Conservation (phyloP, 306 rosid species). For the Mimosa bimucronata region DNA sequence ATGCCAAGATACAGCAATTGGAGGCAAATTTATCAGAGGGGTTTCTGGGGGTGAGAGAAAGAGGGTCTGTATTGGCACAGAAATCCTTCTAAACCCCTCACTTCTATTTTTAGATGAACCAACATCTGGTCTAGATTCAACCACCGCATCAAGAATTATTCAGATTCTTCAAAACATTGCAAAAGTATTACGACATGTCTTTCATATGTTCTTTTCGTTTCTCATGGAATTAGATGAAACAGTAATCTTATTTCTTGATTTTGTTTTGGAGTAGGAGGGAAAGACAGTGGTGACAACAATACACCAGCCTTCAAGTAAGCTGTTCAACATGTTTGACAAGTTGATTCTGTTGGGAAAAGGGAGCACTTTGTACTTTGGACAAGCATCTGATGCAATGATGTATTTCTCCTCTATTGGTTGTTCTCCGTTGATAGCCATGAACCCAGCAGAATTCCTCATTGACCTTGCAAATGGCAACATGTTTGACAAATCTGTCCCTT, state of each 20-base stretch:
- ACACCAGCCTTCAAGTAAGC: constrained; percentile 23
- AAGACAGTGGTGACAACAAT: constrained; percentile 24
- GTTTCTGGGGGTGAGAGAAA: constrained; percentile 25
- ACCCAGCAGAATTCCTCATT: constrained; percentile 22
- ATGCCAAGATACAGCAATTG: constrained; percentile 22
- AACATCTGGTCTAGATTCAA: constrained; percentile 27
- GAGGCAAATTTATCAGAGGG: constrained; percentile 13
- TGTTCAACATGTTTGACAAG: constrained; percentile 23
- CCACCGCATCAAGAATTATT: constrained; percentile 14
- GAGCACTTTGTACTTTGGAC: constrained; percentile 20
- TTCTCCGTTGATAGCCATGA: constrained; percentile 23
- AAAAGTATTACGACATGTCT: neutral
- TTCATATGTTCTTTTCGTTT: neutral
- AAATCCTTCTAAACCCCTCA: constrained; percentile 22
- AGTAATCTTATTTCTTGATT: neutral
- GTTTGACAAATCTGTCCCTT: constrained; percentile 19
- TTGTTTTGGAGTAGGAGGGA: constrained; percentile 7
- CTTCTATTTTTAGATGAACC: constrained; percentile 22
- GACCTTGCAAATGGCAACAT: constrained; percentile 28
- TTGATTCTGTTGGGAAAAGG: constrained; percentile 25
- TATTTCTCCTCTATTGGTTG: constrained; percentile 27
- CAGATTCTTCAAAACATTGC: constrained; percentile 16
- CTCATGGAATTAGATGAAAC: neutral
- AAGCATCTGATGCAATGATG: constrained; percentile 31
- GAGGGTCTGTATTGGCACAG: constrained; percentile 22